Base-by-base conservation (phyloP, 2,329 filamentous ascomycete species). In the Onygena corvina region DNA sequence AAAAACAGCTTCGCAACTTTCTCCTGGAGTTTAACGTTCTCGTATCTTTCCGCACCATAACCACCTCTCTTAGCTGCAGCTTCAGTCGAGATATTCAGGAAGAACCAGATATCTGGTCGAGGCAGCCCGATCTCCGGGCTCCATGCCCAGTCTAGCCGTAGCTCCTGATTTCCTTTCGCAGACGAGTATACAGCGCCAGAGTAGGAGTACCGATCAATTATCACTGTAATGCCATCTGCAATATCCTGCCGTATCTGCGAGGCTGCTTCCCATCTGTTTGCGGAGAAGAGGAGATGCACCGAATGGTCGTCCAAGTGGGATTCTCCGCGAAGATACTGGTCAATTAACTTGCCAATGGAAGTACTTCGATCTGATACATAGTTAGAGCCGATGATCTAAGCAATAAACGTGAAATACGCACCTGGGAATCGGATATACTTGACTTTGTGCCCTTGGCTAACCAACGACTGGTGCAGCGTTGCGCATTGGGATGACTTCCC, bases 171-270 rank as follows among this genome's bases (percentile, higher is more conserved):
- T 38, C 79, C 73, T 63, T 96, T 96, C 2, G 92, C 90, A 0
- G 87, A 86, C 20, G 83, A 87, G 70, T 96, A 98, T 46, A 95
- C 87, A 50, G 89, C 85, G 48, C 92, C 92, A 16, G 85, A 92
- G 71, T 94, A 90, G 64, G 93, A 94, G 70, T 96, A 98, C 44
- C 92, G 81, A 66, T 98, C 92, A 57, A 90, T 81, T 33, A 98
- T 73, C 27, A 98, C 75, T 0, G 80, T 92, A 16, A 75, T 81
- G 6, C 90, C 89, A 1, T 71, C 65, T 0, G 71, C 68, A 4
- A 95, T 71, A 48, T 71, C 65, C 31, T 63, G 52, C 29, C 65
- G 59, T 30, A 74, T 72, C 36, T 59, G 59, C 23, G 61, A 61
- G 11, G 69, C 66, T 34, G 71, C 65, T 62, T 94, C 89, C 89